Conservation (phyloP, 176 grass and related monocot genomes). For the Aegilops sharonensis region DNA sequence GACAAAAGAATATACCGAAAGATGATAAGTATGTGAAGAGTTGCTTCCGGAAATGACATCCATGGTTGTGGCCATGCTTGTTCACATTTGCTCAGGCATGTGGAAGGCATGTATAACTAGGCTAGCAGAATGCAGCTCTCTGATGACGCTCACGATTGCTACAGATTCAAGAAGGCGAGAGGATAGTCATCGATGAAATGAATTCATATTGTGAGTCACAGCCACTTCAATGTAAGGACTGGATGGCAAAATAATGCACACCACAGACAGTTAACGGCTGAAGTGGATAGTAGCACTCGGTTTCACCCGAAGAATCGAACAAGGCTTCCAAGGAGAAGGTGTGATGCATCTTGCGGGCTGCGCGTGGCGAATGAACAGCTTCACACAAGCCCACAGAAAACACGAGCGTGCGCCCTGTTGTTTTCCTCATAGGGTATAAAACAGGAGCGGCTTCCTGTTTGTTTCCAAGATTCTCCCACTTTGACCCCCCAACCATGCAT, state of each 20-base stretch:
- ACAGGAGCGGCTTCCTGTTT: slow-evolving; percentile 25
- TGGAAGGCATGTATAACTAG: slow-evolving; percentile 9
- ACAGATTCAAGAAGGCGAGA: neutral
- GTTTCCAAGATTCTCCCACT: slow-evolving; percentile 34
- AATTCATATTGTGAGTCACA: neutral
- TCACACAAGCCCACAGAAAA: slow-evolving; percentile 20
- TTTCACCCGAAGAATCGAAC: neutral
- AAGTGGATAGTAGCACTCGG: slow-evolving; percentile 6
- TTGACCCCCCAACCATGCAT: slow-evolving; percentile 20
- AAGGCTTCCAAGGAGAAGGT: neutral
- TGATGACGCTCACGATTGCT: neutral
- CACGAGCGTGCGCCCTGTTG: neutral
- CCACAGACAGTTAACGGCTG: slow-evolving; percentile 32
- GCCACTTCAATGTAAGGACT: slow-evolving; percentile 12
- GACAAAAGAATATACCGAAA: slow-evolving; percentile 37
- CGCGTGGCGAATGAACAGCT: neutral
- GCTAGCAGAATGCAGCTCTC: neutral
- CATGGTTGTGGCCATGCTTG: neutral
- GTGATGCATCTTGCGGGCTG: neutral
- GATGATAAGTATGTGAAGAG: slow-evolving; percentile 19
- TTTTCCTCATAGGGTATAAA: slow-evolving; percentile 49
- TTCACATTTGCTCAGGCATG: slow-evolving; percentile 39
- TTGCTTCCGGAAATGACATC: slow-evolving; percentile 18
- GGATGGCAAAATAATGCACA: slow-evolving; percentile 33
- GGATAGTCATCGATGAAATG: neutral